A percentile compares a stretch with the other conserved stretches of the same genome.
Evolutionary conservation across 495 filamentous ascomycete species (phyloP).

Genomic region (Neurospora sp.): DNA sequence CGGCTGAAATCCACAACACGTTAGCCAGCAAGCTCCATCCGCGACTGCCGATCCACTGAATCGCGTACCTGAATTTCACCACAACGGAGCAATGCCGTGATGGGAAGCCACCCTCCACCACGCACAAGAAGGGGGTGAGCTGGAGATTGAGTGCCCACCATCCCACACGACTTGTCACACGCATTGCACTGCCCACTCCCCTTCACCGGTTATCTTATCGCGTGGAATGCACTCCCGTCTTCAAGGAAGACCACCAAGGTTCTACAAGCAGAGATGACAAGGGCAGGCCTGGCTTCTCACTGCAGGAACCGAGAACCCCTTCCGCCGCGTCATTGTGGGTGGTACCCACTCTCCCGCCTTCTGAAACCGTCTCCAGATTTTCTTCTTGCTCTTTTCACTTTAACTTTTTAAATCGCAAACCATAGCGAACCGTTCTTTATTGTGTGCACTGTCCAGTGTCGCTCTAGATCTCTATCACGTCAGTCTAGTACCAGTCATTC

Average conservation of each 20-base stretch:
- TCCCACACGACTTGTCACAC: neutral
- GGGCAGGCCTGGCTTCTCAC: too few species aligned
- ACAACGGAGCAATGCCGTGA: neutral
- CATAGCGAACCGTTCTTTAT: neutral
- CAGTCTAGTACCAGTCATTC: neutral
- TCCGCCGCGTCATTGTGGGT: neutral
- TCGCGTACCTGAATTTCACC: neutral
- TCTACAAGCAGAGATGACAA: neutral
- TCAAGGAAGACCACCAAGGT: neutral
- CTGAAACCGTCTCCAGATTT: neutral
- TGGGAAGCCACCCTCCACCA: neutral
- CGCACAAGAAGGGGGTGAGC: neutral
- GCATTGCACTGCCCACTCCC: neutral
- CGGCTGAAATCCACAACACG: neutral
- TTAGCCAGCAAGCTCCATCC: neutral
- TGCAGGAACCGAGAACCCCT: too few species aligned
- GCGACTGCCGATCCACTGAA: neutral
- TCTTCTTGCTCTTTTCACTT: neutral
- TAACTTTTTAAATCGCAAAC: neutral
- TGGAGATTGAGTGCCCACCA: neutral
- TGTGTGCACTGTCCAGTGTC: neutral
- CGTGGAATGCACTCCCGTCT: neutral
- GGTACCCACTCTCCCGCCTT: neutral
- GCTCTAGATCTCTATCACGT: neutral
- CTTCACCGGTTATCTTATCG: neutral